These are phyloP conservation scores for Cordyceps farinosa DNA, from an alignment of 2,329 filamentous ascomycete species.

Conservation along the genomic window DNA sequence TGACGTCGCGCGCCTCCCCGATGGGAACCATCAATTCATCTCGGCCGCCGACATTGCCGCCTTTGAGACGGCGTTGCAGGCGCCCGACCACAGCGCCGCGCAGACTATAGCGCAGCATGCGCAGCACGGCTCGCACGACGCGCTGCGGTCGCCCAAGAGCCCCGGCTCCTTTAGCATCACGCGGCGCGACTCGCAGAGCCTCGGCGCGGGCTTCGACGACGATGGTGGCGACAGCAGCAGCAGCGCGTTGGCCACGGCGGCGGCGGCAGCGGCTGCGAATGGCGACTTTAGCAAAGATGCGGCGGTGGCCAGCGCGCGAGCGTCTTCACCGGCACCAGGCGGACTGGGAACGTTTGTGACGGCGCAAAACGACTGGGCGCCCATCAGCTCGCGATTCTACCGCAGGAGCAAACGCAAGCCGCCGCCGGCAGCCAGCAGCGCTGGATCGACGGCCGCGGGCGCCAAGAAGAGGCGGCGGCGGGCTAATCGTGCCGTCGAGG, in stretches of 20 bases:
- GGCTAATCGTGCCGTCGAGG: slow-evolving; percentile 36
- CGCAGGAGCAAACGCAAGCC: slow-evolving; percentile 35
- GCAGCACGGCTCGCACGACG: slow-evolving; percentile 40
- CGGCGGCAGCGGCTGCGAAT: not conserved
- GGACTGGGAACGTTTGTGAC: slow-evolving; percentile 64
- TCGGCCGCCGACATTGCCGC: slow-evolving; percentile 66
- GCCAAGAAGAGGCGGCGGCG: slow-evolving; percentile 28
- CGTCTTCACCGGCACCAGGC: not conserved
- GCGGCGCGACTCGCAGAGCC: slow-evolving; percentile 36
- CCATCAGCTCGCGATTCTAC: slow-evolving; percentile 69
- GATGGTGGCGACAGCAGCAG: slow-evolving; percentile 25
- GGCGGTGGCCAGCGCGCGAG: slow-evolving; percentile 20
- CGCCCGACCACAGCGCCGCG: slow-evolving; percentile 68
- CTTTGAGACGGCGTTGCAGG: slow-evolving; percentile 78
- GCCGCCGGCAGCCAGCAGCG: slow-evolving; percentile 15
- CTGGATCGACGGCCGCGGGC: slow-evolving; percentile 23
- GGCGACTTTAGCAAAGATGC: slow-evolving; percentile 32
- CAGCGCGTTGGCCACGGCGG: slow-evolving; percentile 28
- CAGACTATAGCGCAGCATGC: slow-evolving; percentile 2
- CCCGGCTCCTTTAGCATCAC: slow-evolving; percentile 41
- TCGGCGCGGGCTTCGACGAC: slow-evolving; percentile 28
- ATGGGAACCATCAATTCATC: slow-evolving; percentile 75
- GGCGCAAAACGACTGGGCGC: slow-evolving; percentile 93
- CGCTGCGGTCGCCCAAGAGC: slow-evolving; percentile 41
- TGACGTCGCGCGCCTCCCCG: slow-evolving; percentile 69